These are phyloP conservation scores for Orbilia blumenaviensis DNA, from an alignment of 2,329 filamentous ascomycete genomes.

Conservation along the genomic window DNA sequence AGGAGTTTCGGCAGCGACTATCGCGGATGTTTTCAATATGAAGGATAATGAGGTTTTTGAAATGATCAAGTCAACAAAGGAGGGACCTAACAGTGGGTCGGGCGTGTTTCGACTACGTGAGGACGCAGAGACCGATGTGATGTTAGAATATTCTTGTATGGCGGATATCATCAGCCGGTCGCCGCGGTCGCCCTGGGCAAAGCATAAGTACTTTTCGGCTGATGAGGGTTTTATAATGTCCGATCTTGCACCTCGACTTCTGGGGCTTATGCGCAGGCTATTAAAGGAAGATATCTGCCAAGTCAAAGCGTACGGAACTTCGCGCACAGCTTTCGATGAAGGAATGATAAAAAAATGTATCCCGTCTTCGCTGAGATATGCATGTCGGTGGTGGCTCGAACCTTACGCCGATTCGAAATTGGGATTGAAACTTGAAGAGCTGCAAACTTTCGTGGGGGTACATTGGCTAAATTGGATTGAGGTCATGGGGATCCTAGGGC, in stretches of 20 bases:
- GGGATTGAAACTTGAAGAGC: background rate
- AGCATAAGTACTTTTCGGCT: background rate
- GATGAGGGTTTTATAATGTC: background rate
- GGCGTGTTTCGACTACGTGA: no score
- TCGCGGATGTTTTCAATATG: background rate
- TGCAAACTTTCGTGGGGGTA: background rate
- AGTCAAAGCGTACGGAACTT: background rate
- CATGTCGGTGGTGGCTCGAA: background rate
- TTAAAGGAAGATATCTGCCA: slow-evolving; percentile 3
- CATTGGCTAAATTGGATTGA: slow-evolving; percentile 18
- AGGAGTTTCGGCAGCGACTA: background rate
- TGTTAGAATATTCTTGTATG: background rate
- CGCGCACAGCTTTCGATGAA: background rate
- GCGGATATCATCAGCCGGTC: background rate
- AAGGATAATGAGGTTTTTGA: background rate
- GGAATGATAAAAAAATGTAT: background rate
- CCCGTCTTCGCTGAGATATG: background rate
- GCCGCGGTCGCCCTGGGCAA: background rate
- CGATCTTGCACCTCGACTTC: background rate
- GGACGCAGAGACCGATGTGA: background rate
- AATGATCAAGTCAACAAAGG: background rate
- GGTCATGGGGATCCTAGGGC: background rate
- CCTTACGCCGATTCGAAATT: background rate
- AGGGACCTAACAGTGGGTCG: no score
- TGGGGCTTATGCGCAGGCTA: background rate